Conservation (phyloP, 306 rosid genomes). For the Cucurbita moschata region DNA sequence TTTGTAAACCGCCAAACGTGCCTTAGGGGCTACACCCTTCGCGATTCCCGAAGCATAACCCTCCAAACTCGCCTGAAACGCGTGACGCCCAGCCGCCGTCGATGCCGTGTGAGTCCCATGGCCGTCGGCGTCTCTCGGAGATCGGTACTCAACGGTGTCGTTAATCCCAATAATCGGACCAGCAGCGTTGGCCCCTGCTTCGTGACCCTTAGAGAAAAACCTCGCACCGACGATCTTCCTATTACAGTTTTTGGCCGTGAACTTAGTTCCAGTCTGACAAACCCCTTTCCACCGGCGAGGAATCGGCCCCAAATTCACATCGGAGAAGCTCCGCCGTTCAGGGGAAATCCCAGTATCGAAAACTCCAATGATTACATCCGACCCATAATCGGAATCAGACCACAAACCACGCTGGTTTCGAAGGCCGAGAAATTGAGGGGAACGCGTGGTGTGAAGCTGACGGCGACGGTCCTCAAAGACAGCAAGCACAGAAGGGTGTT, state of each 20-base stretch:
- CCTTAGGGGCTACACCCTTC: conserved; percentile 80
- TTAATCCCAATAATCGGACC: conserved; percentile 46
- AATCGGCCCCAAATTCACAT: conserved; percentile 50
- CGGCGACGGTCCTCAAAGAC: conserved; percentile 64
- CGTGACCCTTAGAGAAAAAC: conserved; percentile 69
- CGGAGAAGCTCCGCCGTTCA: conserved; percentile 67
- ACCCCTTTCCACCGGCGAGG: conserved; percentile 74
- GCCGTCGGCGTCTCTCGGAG: conserved; percentile 88
- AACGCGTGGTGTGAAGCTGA: conserved; percentile 79
- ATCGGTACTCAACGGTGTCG: conserved; percentile 58
- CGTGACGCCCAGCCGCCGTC: conserved; percentile 66
- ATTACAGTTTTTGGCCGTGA: conserved; percentile 42
- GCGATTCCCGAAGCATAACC: conserved; percentile 83
- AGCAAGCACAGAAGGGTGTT: conserved; percentile 55
- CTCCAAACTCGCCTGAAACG: conserved; percentile 55
- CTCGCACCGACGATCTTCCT: conserved; percentile 65
- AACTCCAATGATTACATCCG: conserved; percentile 66
- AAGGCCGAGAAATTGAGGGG: conserved; percentile 88
- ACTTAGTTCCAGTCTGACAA: conserved; percentile 51
- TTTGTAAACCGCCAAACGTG: conserved; percentile 65
- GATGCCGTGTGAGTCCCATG: conserved; percentile 94
- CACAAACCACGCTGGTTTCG: conserved; percentile 80
- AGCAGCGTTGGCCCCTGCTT: conserved; percentile 26
- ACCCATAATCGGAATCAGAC: conserved; percentile 86
- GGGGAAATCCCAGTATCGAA: conserved; percentile 91